Evolutionary conservation across 345 rosid species (phyloP).

Genomic region (Bruguiera sexangula): DNA sequence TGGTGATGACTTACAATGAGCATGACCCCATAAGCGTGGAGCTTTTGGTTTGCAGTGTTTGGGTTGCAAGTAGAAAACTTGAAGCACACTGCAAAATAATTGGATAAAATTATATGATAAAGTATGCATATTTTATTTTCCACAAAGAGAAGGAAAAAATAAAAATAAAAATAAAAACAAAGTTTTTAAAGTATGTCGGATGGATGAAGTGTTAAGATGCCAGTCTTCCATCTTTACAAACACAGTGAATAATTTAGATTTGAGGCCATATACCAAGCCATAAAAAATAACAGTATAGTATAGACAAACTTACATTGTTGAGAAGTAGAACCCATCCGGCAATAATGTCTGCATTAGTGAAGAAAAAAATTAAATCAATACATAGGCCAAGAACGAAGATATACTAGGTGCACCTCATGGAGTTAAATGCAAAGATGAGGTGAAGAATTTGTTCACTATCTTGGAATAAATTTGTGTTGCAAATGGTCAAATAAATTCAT

Average conservation of each 20-base stretch:
- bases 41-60: constrained; percentile 62
- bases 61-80: constrained; percentile 71
- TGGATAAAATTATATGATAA: constrained; percentile 6
- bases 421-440: not conserved
- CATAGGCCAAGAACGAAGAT: constrained; percentile 9
- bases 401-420: not conserved
- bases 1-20: constrained; percentile 58
- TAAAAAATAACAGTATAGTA: constrained; percentile 1
- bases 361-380: constrained; percentile 17
- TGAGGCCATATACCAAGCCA: not conserved
- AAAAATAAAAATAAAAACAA: not conserved
- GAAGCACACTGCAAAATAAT: constrained; percentile 67
- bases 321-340: constrained; percentile 76
- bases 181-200: not conserved
- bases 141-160: too few relatives aligned
- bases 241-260: not conserved
- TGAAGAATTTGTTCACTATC: not conserved
- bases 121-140: not conserved
- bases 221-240: not conserved
- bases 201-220: not conserved
- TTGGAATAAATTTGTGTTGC: not conserved
- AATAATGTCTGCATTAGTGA: constrained; percentile 58
- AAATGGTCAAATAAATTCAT: not conserved
- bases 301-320: constrained; percentile 52
- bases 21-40: constrained; percentile 78